Evolutionary conservation across 2,329 filamentous ascomycete genomes (phyloP), one percentile per base, ranked within the genome.

Genomic region (Colletotrichum costaricense): DNA sequence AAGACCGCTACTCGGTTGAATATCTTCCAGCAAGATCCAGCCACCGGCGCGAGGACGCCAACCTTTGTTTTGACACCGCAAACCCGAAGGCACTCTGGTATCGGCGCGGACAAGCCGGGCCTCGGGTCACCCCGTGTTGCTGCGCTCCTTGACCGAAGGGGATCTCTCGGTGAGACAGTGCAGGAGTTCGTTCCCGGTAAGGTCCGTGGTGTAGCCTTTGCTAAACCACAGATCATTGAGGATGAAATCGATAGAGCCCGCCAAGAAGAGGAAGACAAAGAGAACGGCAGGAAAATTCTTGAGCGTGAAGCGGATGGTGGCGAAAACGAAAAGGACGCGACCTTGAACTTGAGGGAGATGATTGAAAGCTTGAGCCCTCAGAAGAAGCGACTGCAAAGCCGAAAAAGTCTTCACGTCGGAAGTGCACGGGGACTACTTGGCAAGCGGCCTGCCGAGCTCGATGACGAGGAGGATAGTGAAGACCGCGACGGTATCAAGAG

Each of bases 361-460:
- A 96, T 96, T 73, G 88, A 93, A 74, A 93, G 90, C 69, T 86
- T 96, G 75, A 95, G 93, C 28, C 94, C 94, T 0, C 94, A 93
- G 82, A 94, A 94, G 80, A 92, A 90, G 67, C 82, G 84, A 6
- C 76, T 93, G 7, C 91, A 88, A 69, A 91, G 91, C 16, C 91
- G 93, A 54, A 95, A 95, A 83, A 95, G 93, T 79, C 85, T 95
- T 63, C 92, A 93, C 75, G 90, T 94, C 24, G 93, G 93, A 54
- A 93, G 93, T 77, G 93, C 93, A 16, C 91, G 86, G 74, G 93
- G 93, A 0, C 82, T 95, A 24, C 85, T 95, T 5, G 93, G 93
- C 7, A 95, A 95, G 81, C 88, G 93, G 60, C 93, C 93, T 0
- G 84, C 84, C 16, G 93, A 95, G 81, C 86, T 95, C 63, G 93